Percentiles rank a stretch among this genome's conserved stretches.
Evolutionary conservation across 805 yeast species (phyloP).

Genomic region (Barnettozyma sp.): DNA sequence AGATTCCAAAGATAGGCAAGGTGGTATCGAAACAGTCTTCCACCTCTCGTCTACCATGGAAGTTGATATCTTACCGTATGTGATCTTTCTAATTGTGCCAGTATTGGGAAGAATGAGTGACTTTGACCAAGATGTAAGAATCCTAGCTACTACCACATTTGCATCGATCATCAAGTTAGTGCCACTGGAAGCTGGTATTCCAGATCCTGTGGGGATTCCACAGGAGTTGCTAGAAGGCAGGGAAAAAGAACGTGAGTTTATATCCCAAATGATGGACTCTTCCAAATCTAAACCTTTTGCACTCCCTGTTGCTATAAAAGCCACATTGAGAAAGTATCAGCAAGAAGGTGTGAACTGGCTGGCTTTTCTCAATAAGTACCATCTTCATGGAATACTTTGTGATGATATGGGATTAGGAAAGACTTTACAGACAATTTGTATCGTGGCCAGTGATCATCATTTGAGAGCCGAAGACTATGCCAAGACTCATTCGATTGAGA

Average conservation of each 20-base stretch:
- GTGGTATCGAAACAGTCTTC: conserved; percentile 86
- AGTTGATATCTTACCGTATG: conserved; percentile 81
- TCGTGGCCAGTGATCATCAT: conserved; percentile 93
- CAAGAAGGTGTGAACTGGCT: conserved; percentile 99
- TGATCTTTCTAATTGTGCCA: conserved; percentile 92
- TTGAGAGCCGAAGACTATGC: conserved; percentile 64
- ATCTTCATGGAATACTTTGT: conserved; percentile 93
- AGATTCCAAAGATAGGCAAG: conserved; percentile 70
- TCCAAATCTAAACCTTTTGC: conserved; percentile 80
- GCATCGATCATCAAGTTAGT: conserved; percentile 93
- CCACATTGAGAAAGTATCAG: conserved; percentile 89
- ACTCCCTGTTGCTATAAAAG: conserved; percentile 86
- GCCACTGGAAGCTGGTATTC: conserved; percentile 95
- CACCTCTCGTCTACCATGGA: conserved; percentile 86
- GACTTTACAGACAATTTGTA: conserved; percentile 94
- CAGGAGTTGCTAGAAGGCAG: conserved; percentile 76
- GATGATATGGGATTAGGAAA: conserved; percentile 99
- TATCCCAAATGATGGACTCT: conserved; percentile 97
- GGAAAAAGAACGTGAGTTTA: conserved; percentile 88
- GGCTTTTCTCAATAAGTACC: conserved; percentile 89
- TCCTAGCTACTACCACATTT: conserved; percentile 90
- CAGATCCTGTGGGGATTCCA: conserved; percentile 91
- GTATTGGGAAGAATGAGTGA: conserved; percentile 98
- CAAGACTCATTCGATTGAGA: conserved; percentile 54
- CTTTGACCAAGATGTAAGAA: conserved; percentile 78